A percentile compares a stretch with the other conserved stretches of the same genome.
phyloP scores from a whole-genome alignment of 1,284 basidiomycete genomes.

The Albatrellus sp. region DNA sequence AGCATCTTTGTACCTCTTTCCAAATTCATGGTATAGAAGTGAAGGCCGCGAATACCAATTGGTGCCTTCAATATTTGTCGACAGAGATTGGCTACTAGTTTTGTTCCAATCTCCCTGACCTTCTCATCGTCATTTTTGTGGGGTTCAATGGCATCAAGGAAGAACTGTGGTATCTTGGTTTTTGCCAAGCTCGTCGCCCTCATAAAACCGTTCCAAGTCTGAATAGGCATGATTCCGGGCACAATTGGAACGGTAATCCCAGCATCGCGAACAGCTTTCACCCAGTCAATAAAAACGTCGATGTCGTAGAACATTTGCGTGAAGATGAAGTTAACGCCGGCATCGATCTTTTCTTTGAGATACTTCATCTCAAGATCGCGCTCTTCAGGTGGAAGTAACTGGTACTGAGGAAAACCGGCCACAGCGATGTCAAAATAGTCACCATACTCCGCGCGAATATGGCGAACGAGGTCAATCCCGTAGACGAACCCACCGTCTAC shows the following conservation, averaged over 20 bases:
- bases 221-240: conserved; percentile 94
- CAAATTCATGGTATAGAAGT: conserved; percentile 98
- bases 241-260: conserved; percentile 93
- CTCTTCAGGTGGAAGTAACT: conserved; percentile 56
- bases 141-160: conserved; percentile 77
- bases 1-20: conserved; percentile 93
- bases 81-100: conserved; percentile 84
- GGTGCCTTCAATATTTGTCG: conserved; percentile 65
- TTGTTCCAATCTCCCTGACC: conserved; percentile 81
- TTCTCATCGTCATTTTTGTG: conserved; percentile 87
- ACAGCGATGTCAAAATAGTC: conserved; percentile 94
- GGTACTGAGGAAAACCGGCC: conserved; percentile 78
- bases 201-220: conserved; percentile 95
- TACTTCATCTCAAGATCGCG: conserved; percentile 75
- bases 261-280: conserved; percentile 67
- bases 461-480: conserved; percentile 81
- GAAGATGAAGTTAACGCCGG: conserved; percentile 84
- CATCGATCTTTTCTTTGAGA: conserved; percentile 81
- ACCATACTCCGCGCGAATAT: conserved; percentile 72
- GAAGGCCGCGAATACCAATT: conserved; percentile 76
- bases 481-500: conserved; percentile 83
- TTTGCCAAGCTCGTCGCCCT: conserved; percentile 85
- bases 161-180: conserved; percentile 71
- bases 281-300: conserved; percentile 78
- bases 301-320: conserved; percentile 96